Base-by-base conservation (phyloP, 257 asterid genomes). In the Craterostigma plantagineum region DNA sequence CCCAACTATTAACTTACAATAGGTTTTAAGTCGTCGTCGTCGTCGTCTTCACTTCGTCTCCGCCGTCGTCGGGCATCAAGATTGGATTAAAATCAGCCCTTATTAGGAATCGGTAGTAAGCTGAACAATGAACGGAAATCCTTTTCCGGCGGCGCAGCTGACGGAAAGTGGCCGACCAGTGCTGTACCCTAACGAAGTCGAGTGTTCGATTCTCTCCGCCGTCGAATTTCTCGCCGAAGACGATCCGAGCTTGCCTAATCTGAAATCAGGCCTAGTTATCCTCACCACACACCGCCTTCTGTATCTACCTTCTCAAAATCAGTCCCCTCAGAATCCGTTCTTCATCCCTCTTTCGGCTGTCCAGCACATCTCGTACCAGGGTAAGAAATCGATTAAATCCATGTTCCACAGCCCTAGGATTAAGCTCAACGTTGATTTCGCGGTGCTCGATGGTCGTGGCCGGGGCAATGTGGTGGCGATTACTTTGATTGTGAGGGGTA, bases 201-300 rank as follows among this genome's bases (percentile, higher is more conserved):
- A 82, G 64, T 68, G 91, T 57, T 65, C 76, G 12, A 77, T 77
- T 35, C 77, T 79, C 61, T 72, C 93, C 51, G 46, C 72, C 51
- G 91, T 70, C 14, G 95, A 87, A 64, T 73, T 82, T 37, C 69
- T 66, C 13, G 72, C 79, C 1, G 98, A 87, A 43, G 93, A 87
- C 52, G 49, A 49, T 14, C 66, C 91, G 42, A 42, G 47, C 54
- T 74, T 87, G 43, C 92, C 98, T 10, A 65, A 66, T 47, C 76
- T 82, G 52, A 79, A 75, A 62, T 75, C 86, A 11, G 75, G 80
- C 49, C 61, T 82, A 49, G 56, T 75, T 38, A 79, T 67, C 40
- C 86, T 87, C 69, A 82, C 93, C 42, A 87, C 84, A 7, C 91
- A 63, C 52, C 98, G 95, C 54, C 79, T 87, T 46, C 52, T 87